These are phyloP conservation scores for Hypoxylon sp. DNA, from an alignment of 2,329 filamentous ascomycete genomes.

Conservation along the genomic window DNA sequence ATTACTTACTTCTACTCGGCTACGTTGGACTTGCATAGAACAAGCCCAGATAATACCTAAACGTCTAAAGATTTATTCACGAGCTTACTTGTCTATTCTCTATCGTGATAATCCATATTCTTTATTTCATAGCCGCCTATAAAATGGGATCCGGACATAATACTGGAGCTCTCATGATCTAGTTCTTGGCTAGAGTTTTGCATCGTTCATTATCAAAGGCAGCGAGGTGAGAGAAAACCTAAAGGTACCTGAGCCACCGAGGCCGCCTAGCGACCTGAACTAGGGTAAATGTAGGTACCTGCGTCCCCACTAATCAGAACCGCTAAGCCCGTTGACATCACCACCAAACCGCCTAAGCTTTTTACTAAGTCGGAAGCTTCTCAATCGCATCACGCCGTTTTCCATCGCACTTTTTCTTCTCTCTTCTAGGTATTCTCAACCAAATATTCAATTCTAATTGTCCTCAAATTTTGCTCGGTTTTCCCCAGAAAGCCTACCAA, in stretches of 20 bases:
- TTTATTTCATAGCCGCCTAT: not conserved
- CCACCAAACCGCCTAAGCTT: constrained; percentile 19
- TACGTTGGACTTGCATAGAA: not conserved
- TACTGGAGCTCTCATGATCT: constrained; percentile 6
- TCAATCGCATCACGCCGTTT: too few relatives aligned
- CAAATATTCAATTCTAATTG: too few relatives aligned
- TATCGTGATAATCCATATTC: not conserved
- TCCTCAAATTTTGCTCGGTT: too few relatives aligned
- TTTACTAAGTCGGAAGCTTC: constrained; percentile 12
- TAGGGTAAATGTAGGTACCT: constrained; percentile 23
- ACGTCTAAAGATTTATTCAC: not conserved
- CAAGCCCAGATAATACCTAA: not conserved
- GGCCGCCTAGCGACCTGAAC: too few relatives aligned
- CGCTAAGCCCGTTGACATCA: constrained; percentile 34
- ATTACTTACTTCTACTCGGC: not conserved
- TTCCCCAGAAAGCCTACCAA: too few relatives aligned
- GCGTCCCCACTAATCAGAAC: constrained; percentile 17
- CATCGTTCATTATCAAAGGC: too few relatives aligned
- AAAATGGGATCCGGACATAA: constrained; percentile 2
- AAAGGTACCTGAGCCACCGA: too few relatives aligned
- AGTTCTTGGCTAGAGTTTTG: not conserved
- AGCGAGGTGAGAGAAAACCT: too few relatives aligned
- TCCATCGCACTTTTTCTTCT: not conserved
- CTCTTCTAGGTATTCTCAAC: not conserved
- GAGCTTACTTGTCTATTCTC: not conserved